Evolutionary conservation across 805 yeast species (phyloP), one percentile per base, ranked within the genome.

Genomic region (Wickerhamomyces ciferrii): DNA sequence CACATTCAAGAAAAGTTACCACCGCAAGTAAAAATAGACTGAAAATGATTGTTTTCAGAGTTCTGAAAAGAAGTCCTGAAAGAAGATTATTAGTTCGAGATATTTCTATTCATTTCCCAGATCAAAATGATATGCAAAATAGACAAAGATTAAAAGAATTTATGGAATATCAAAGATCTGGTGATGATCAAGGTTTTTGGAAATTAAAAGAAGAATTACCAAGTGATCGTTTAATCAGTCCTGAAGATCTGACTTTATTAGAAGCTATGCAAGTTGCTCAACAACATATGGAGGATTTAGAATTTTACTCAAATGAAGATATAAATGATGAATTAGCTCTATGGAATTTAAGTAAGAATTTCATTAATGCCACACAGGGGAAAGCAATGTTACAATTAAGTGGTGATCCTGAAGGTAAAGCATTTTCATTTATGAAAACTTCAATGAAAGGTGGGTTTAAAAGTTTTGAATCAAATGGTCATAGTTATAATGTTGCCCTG

Each of bases 241-340:
- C 99, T 0, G 99, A 94, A 63, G 98, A 94, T 64, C 79, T 89
- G 34, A 75, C 92, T 1, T 70, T 92, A 47, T 68, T 92, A 24
- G 98, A 92, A 58, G 79, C 95, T 23, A 92, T 91, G 97, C 94
- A 86, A 60, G 86, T 81, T 43, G 96, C 97, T n/a, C 92, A 87
- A 58, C 96, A 87, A 63, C 76, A 77, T 43, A 74, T 89, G 51
- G 96, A 90, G 45, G 99, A 94, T 61, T 74, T 83, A 43, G 87
- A 85, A 37, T 76, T 76, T 15, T 79, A 79, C 48, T 62, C 70
- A 31, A 66, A 68, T 52, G 71, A 70, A 44, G 69, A 67, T 53
- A 79, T 83, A 35, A 90, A 88, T 53, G 96, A 89, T 54, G 96
- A 89, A 58, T 67, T 88, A 43, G 84, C 97, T 1, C 92, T 97